A percentile compares a stretch with the other conserved stretches of the same genome.
Conservation (phyloP, 768 basidiomycete genomes). For the Termitomyces sp. region DNA sequence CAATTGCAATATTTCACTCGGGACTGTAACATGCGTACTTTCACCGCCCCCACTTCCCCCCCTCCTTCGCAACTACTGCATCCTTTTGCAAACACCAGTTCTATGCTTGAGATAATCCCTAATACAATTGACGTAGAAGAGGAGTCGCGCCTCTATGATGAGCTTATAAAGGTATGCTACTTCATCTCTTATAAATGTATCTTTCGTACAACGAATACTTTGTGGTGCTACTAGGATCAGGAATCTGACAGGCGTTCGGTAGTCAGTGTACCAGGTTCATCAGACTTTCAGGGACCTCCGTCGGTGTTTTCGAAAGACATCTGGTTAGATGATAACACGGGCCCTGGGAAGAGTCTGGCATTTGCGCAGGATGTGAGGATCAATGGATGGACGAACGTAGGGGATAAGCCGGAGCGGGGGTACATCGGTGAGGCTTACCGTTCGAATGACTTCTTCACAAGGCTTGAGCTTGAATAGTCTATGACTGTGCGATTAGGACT, state of each 20-base stretch:
- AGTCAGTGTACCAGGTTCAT: constrained; percentile 19
- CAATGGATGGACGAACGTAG: constrained; percentile 68
- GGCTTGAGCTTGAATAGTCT: constrained; percentile 35
- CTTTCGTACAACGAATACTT: background rate
- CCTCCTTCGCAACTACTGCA: constrained; percentile 15
- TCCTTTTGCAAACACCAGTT: constrained; percentile 42
- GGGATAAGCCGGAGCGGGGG: constrained; percentile 56
- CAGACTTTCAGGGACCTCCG: constrained; percentile 29
- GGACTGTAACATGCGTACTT: constrained; percentile 5
- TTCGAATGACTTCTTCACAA: background rate
- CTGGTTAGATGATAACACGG: constrained; percentile 60
- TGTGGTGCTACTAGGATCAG: constrained; percentile 9
- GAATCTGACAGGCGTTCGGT: constrained; percentile 9
- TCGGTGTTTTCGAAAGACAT: constrained; percentile 68
- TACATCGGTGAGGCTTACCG: constrained; percentile 48
- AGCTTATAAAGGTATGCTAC: constrained; percentile 38
- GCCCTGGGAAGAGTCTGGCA: constrained; percentile 43
- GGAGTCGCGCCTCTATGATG: constrained; percentile 62
- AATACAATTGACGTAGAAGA: constrained; percentile 62
- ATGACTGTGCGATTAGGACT: constrained; percentile 65
- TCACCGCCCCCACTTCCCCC: background rate
- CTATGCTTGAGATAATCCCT: constrained; percentile 50
- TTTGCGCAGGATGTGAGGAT: constrained; percentile 67
- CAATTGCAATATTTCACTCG: background rate
- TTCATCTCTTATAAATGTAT: background rate